These are phyloP conservation scores for Aspergillus thermomutatus DNA, from an alignment of 2,329 filamentous ascomycete genomes.

Conservation along the genomic window DNA sequence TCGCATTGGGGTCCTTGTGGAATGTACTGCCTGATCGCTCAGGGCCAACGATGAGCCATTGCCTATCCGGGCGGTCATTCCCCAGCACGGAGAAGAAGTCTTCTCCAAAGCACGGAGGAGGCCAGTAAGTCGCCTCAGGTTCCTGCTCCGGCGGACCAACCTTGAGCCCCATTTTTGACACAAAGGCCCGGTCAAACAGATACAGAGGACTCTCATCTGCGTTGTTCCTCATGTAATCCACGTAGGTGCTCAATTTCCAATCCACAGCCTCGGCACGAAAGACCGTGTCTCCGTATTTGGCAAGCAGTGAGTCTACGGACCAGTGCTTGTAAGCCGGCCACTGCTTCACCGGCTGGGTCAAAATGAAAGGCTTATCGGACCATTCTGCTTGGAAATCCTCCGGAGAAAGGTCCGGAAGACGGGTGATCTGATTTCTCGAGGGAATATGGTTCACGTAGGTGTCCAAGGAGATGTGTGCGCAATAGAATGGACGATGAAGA, in stretches of 20 bases:
- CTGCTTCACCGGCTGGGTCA: conserved; percentile 73
- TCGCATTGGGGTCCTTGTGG: conserved; percentile 75
- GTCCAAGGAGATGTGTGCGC: conserved; percentile 68
- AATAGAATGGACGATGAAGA: conserved; percentile 85
- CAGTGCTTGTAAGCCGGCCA: conserved; percentile 79
- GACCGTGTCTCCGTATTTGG: conserved; percentile 61
- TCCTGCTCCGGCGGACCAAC: conserved; percentile 47
- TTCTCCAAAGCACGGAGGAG: conserved; percentile 77
- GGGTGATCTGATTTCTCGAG: conserved; percentile 65
- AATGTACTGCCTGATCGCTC: conserved; percentile 87
- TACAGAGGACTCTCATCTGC: conserved; percentile 87
- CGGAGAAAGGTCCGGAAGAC: conserved; percentile 65
- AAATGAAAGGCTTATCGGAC: conserved; percentile 79
- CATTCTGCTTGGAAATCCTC: conserved; percentile 72
- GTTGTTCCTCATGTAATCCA: conserved; percentile 75
- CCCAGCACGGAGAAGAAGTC: conserved; percentile 82
- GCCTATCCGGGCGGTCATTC: conserved; percentile 74
- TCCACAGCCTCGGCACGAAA: conserved; percentile 93
- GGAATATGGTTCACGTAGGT: conserved; percentile 72
- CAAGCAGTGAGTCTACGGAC: conserved; percentile 65
- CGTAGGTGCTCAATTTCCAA: conserved; percentile 80
- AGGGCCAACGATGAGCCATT: conserved; percentile 91
- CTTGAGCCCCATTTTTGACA: conserved; percentile 74
- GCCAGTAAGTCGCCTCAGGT: conserved; percentile 65
- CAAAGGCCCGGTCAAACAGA: conserved; percentile 84